Percentiles rank a stretch among this genome's conserved stretches.
phyloP scores from a whole-genome alignment of 176 grass and related monocot species.

The maize (Zea mays) region Zm-B73-REFERENCE-NAM-5.0 NC_050097.1:167399501-167400000 shows the following conservation, averaged over 20 bases:
- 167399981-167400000: constrained; percentile 67
- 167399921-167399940: constrained; percentile 25
- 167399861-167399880: constrained; percentile 52
- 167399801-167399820: constrained; percentile 40
- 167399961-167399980: constrained; percentile 9
- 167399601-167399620: constrained; percentile 65
- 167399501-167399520: constrained; percentile 22
- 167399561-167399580: constrained; percentile 61
- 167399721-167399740: too few relatives aligned
- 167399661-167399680: constrained; percentile 44
- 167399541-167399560: constrained; percentile 88
- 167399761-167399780: constrained; percentile 33
- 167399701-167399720: constrained; percentile 35
- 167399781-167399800: constrained; percentile 38
- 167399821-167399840: constrained; percentile 51
- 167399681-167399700: constrained; percentile 69
- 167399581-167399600: constrained; percentile 68
- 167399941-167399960: constrained; percentile 29
- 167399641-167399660: constrained; percentile 61
- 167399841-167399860: constrained; percentile 59
- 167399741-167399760: too few relatives aligned
- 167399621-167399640: constrained; percentile 69
- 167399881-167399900: constrained; percentile 76
- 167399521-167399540: constrained; percentile 42
- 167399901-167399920: constrained; percentile 13